Conservation (phyloP, 495 filamentous ascomycete genomes). For the Haplographium delicatum region DNA sequence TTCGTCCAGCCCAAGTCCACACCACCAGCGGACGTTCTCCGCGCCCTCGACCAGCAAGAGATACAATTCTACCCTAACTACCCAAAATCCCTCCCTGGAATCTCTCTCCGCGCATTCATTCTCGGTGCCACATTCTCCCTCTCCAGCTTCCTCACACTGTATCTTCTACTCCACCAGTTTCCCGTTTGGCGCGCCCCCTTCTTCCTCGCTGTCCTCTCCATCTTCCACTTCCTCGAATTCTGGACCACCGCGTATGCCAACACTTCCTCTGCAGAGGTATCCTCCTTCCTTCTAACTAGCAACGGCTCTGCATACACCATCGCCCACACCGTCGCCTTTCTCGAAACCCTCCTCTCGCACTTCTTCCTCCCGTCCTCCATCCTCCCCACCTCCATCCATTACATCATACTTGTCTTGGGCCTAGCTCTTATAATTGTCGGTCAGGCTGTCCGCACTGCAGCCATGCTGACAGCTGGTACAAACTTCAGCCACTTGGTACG, state of each 20-base stretch:
- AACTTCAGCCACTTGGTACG: conserved; percentile 92
- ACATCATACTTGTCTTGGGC: conserved; percentile 44
- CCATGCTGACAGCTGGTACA: conserved; percentile 83
- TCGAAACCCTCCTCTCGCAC: conserved; percentile 63
- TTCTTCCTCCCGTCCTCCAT: conserved; percentile 50
- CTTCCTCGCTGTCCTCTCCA: conserved; percentile 67
- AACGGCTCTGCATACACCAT: conserved; percentile 84
- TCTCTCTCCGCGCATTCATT: conserved; percentile 62
- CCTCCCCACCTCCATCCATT: conserved; percentile 31
- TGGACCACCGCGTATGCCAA: conserved; percentile 83
- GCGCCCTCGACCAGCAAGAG: conserved; percentile 30
- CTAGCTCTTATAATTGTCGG: conserved; percentile 61
- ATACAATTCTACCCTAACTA: conserved; percentile 41
- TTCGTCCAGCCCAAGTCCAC: not conserved
- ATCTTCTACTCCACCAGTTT: conserved; percentile 32
- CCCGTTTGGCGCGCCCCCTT: conserved; percentile 78
- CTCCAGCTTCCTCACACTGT: conserved; percentile 35
- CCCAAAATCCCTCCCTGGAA: conserved; percentile 68
- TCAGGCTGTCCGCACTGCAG: conserved; percentile 65
- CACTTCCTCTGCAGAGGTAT: conserved; percentile 60
- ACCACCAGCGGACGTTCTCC: conserved; percentile 2
- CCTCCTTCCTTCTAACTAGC: conserved; percentile 75
- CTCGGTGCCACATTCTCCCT: conserved; percentile 44
- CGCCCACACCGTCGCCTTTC: conserved; percentile 66
- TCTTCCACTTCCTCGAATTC: conserved; percentile 97